Evolutionary conservation across 2,329 filamentous ascomycete species (phyloP).

Genomic region (Talaromyces sp.): DNA sequence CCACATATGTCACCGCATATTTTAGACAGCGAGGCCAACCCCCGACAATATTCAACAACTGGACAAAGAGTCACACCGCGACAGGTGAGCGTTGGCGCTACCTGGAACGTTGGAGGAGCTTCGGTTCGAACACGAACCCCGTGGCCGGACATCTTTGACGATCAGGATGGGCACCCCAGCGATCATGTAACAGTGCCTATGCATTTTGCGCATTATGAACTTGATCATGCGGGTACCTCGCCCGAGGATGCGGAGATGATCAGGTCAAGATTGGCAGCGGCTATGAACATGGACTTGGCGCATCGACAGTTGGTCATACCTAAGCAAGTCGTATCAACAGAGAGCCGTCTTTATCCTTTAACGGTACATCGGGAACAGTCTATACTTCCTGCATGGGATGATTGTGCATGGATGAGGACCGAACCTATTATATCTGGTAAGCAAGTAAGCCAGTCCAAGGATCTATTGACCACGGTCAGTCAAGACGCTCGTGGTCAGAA

Average conservation of each 20-base stretch:
- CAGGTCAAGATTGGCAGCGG: conserved; percentile 70
- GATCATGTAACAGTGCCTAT: conserved; percentile 69
- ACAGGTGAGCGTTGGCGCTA: conserved; percentile 62
- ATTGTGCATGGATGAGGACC: conserved; percentile 37
- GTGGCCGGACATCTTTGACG: conserved; percentile 53
- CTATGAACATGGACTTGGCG: conserved; percentile 72
- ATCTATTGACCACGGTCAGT: background rate
- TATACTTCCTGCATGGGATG: conserved; percentile 38
- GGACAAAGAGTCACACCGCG: conserved; percentile 27
- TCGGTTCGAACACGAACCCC: conserved; percentile 51
- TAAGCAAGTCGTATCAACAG: conserved; percentile 22
- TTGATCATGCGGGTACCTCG: conserved; percentile 44
- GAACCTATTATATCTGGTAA: conserved; percentile 32
- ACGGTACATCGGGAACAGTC: conserved; percentile 30
- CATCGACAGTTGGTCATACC: conserved; percentile 61
- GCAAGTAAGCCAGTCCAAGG: too few relatives aligned
- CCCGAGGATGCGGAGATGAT: conserved; percentile 66
- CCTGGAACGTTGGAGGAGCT: conserved; percentile 75
- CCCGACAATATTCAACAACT: conserved; percentile 16
- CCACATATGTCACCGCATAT: conserved; percentile 35
- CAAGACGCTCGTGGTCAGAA: background rate
- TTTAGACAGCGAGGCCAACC: conserved; percentile 27
- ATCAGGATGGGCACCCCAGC: conserved; percentile 61
- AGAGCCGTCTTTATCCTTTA: conserved; percentile 25
- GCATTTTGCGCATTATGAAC: conserved; percentile 53